Evolutionary conservation across 495 filamentous ascomycete species (phyloP), one percentile per base, ranked within the genome.

Genomic region (Glonium stellatum): DNA sequence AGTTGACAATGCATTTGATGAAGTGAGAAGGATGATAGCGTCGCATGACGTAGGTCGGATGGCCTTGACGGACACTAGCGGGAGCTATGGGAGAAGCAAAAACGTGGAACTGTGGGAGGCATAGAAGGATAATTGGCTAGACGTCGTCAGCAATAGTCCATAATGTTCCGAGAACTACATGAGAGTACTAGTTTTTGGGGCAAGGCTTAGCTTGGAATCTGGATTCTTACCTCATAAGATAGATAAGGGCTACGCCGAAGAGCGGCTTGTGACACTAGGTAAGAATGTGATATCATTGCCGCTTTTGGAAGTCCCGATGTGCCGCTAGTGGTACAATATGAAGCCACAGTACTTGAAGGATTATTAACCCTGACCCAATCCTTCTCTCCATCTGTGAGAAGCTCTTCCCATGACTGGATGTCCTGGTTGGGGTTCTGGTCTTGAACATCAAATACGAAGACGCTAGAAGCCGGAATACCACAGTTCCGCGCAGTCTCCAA

Each of bases 301-400:
- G 31, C 31, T 37, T 58, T 58, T 5, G 55, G 55, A 11, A 58
- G 55, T 23, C 55, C 55, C 11, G 55, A 58, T 13, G 55, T 58
- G 6, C 55, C 55, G 34, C 41, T 51, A 5, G 55, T 47, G 10
- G 22, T 58, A 9, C 46, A 13, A 18, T 58, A 51, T 21, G 41
- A 22, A 31, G 55, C 55, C 25, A 51, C 22, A 4, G 41, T 51
- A 11, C 5, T n/a, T 15, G 15, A 39, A 47, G 55, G n/a, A 22
- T 39, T 15, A 8, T 51, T 23, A 52, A 39, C 19, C 5, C n/a
- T 19, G 15, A 37, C 54, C 34, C 34, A 56, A 18, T 56, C 27
- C 5, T 15, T 18, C 18, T 41, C 54, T 6, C 54, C 54, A 22
- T 19, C 5, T 31, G 21, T 5, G 6, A 56, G 54, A 6, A 56